Evolutionary conservation across 805 yeast genomes (phyloP).

Genomic region (Ogataea corticis): DNA sequence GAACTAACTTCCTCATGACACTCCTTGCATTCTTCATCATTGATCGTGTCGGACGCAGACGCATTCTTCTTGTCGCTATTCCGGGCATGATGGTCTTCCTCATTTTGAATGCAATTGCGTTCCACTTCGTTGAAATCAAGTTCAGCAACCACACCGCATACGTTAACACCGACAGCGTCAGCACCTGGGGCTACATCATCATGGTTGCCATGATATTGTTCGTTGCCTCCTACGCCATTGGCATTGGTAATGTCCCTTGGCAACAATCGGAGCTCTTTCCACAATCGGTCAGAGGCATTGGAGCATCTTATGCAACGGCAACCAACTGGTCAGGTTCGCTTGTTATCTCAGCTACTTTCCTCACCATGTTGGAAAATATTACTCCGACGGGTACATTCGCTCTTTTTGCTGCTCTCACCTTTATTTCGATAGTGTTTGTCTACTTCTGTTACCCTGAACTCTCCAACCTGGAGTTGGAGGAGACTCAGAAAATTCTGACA

Average conservation of each 20-base stretch:
- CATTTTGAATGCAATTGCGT: slow-evolving; percentile 82
- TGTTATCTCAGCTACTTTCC: slow-evolving; percentile 85
- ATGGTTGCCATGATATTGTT: slow-evolving; percentile 82
- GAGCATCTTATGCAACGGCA: slow-evolving; percentile 87
- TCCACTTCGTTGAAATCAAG: slow-evolving; percentile 75
- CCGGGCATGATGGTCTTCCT: slow-evolving; percentile 83
- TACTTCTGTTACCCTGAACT: slow-evolving; percentile 91
- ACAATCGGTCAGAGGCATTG: slow-evolving; percentile 89
- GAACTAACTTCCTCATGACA: slow-evolving; percentile 90
- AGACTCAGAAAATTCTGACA: slow-evolving; percentile 76
- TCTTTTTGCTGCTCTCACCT: slow-evolving; percentile 81
- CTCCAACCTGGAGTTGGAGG: slow-evolving; percentile 86
- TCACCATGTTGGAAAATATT: slow-evolving; percentile 90
- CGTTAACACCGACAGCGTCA: slow-evolving; percentile 45
- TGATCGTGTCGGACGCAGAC: slow-evolving; percentile 86
- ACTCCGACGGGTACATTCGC: slow-evolving; percentile 96
- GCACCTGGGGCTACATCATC: slow-evolving; percentile 86
- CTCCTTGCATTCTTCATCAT: slow-evolving; percentile 81
- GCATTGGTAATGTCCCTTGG: slow-evolving; percentile 98
- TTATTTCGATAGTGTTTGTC: slow-evolving; percentile 69
- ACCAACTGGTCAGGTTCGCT: slow-evolving; percentile 95
- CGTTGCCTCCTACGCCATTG: slow-evolving; percentile 90
- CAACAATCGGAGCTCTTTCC: slow-evolving; percentile 95
- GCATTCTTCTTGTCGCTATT: slow-evolving; percentile 72
- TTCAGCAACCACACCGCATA: slow-evolving; percentile 51